Percentiles rank a stretch among this genome's conserved stretches.
phyloP scores from a whole-genome alignment of 2,329 filamentous ascomycete species.

The Byssochlamys sp. region DNA sequence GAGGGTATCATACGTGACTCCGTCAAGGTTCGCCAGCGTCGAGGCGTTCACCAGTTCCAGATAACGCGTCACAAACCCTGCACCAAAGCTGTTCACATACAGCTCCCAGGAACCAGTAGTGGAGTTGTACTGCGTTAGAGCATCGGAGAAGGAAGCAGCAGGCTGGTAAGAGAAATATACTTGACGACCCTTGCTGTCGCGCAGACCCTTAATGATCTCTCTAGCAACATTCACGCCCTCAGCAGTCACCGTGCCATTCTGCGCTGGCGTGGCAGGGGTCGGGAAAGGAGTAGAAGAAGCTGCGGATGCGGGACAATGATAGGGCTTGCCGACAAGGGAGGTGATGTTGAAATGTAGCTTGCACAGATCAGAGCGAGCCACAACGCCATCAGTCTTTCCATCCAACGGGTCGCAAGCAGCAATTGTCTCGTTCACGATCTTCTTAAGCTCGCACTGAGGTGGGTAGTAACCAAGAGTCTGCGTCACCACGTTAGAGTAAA shows the following conservation, averaged over 20 bases:
- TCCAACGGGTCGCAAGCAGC: slow-evolving; percentile 47
- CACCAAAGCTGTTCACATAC: slow-evolving; percentile 22
- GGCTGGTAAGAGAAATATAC: slow-evolving; percentile 33
- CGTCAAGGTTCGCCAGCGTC: slow-evolving; percentile 34
- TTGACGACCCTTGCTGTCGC: slow-evolving; percentile 23
- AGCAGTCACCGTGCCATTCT: slow-evolving; percentile 10
- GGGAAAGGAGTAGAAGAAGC: slow-evolving; percentile 9
- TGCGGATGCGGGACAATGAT: slow-evolving; percentile 30
- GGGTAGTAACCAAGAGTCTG: slow-evolving; percentile 31
- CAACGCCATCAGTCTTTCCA: slow-evolving; percentile 45
- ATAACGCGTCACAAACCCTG: slow-evolving; percentile 18
- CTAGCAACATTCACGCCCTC: slow-evolving; percentile 14
- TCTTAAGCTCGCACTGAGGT: slow-evolving; percentile 36
- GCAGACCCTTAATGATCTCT: slow-evolving; percentile 24
- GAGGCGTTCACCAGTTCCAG: slow-evolving; percentile 30
- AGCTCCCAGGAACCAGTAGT: slow-evolving; percentile 23
- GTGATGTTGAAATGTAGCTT: slow-evolving; percentile 38
- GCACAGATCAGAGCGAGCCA: slow-evolving; percentile 42
- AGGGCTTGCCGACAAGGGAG: slow-evolving; percentile 40
- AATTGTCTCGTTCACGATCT: slow-evolving; percentile 48
- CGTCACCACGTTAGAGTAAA: slow-evolving; percentile 28
- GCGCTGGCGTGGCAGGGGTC: slow-evolving; percentile 18
- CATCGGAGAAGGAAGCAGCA: slow-evolving; percentile 22
- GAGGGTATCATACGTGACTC: slow-evolving; percentile 49
- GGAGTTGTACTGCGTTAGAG: slow-evolving; percentile 26